Conservation (phyloP, 148 eudicot genomes). For the Tetragonia tetragonoides region DNA sequence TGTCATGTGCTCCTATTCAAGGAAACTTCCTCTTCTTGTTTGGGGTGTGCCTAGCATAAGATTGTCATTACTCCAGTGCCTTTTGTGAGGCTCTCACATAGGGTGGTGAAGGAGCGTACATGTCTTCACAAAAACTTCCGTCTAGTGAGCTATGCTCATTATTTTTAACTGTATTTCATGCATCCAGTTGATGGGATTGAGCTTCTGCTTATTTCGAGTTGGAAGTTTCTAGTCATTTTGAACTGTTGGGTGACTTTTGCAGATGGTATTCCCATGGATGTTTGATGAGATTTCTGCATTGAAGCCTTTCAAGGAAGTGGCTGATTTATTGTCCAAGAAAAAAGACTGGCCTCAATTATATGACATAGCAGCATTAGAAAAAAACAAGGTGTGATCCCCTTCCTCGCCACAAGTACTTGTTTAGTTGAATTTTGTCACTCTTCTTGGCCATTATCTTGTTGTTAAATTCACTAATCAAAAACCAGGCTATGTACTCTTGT, state of each 20-base stretch:
- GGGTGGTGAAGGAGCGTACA: not conserved
- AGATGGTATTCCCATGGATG: conserved; percentile 99
- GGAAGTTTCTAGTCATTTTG: not conserved
- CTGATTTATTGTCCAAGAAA: conserved; percentile 64
- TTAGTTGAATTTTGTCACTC: not conserved
- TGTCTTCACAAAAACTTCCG: not conserved
- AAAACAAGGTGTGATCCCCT: conserved; percentile 52
- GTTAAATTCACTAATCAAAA: not conserved
- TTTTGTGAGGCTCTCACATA: too few species aligned
- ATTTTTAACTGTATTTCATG: not conserved
- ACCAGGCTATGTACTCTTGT: not conserved
- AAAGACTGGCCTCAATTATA: conserved; percentile 88
- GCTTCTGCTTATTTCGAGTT: conserved; percentile 1
- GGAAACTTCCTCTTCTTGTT: not conserved
- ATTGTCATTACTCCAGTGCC: too few species aligned
- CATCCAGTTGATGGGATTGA: not conserved
- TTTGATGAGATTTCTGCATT: conserved; percentile 77
- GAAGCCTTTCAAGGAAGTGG: conserved; percentile 71
- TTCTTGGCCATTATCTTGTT: not conserved
- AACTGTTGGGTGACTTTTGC: conserved; percentile 5
- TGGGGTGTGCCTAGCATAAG: not conserved
- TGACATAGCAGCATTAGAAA: conserved; percentile 49
- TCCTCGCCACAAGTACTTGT: not conserved
- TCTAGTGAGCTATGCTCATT: too few species aligned
- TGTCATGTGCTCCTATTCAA: not conserved